phyloP scores from a whole-genome alignment of 1,284 basidiomycete genomes.

The Fistulinella staudtii region DNA sequence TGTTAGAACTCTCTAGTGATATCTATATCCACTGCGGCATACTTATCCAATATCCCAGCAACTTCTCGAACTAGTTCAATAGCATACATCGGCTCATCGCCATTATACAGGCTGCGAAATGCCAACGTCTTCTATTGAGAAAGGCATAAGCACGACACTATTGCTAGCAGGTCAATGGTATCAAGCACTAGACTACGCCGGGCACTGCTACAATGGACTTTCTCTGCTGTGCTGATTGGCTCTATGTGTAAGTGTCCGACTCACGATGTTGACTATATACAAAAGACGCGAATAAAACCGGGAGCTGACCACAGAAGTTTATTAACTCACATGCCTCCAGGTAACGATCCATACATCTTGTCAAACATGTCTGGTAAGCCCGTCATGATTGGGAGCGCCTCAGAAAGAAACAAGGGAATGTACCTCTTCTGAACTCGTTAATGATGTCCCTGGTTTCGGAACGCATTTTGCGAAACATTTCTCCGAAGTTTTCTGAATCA shows the following conservation, averaged over 20 bases:
- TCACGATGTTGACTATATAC: constrained; percentile 70
- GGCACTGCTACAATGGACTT: too few species aligned
- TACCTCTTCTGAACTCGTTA: constrained; percentile 74
- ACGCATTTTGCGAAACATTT: constrained; percentile 77
- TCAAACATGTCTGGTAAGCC: constrained; percentile 60
- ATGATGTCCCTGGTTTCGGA: constrained; percentile 67
- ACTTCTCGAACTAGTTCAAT: constrained; percentile 13
- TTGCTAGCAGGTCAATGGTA: neutral
- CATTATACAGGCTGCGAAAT: neutral
- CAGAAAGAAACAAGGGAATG: neutral
- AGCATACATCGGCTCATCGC: constrained; percentile 13
- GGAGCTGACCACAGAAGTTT: neutral
- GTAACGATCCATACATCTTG: constrained; percentile 75
- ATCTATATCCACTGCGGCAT: constrained; percentile 11
- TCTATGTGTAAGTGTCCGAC: constrained; percentile 60
- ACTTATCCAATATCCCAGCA: constrained; percentile 13
- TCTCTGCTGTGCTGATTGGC: constrained; percentile 33
- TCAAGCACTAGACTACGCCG: neutral
- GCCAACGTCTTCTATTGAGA: constrained; percentile 6
- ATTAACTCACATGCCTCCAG: constrained; percentile 72
- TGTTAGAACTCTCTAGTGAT: constrained; percentile 21
- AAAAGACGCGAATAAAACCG: constrained; percentile 1
- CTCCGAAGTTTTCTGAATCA: constrained; percentile 65
- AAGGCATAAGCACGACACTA: neutral
- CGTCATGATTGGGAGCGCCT: neutral